Evolutionary conservation across 1,139 yeast genomes (phyloP), one percentile per base, ranked within the genome.

Genomic region (Geotrichum fermentans): DNA sequence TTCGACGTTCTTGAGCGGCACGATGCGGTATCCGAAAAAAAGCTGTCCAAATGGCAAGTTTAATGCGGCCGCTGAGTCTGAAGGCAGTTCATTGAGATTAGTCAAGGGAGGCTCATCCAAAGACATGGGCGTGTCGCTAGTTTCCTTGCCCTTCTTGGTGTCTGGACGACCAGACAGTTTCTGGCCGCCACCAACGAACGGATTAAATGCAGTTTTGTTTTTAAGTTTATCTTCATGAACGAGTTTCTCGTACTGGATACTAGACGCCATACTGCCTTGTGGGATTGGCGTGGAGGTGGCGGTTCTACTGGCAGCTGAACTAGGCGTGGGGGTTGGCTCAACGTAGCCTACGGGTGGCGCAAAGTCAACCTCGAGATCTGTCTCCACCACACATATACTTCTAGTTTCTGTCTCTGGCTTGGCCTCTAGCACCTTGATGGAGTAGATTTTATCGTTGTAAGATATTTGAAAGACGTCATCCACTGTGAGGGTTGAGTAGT

Each of bases 271-370:
- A 0, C 90, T 75, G 0, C 89, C 95, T 5, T 65, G 59, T 0
- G 83, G 65, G 1, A 62, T 56, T 11, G 51, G 47, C 7, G 47
- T 42, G n/a, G 43, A 32, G 14, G 52, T 40, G 10, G 39, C 29
- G 11, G 49, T 34, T 16, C 45, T 40, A 28, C 45, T 26, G 29
- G 49, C 20, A 37, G 16, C 47, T 2, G 47, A 40, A 8, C 52
- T 52, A 6, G 54, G 58, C 33, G 37, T 53, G 22, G 33, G 53
- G 8, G 28, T 6, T 6, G 57, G 78, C 63, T 92, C 98, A 26
- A 87, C 96, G 62, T 94, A 94, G 0, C 99, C 99, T 4, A 92
- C 96, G 0, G 98, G 99, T 3, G 98, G 96, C 2, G 97, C 98
- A 71, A 94, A 94, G 63, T 94, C 99, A 0, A 97, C 95, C 54